Evolutionary conservation across 495 filamentous ascomycete species (phyloP).

Genomic region (Hypomontagnella monticulosa): DNA sequence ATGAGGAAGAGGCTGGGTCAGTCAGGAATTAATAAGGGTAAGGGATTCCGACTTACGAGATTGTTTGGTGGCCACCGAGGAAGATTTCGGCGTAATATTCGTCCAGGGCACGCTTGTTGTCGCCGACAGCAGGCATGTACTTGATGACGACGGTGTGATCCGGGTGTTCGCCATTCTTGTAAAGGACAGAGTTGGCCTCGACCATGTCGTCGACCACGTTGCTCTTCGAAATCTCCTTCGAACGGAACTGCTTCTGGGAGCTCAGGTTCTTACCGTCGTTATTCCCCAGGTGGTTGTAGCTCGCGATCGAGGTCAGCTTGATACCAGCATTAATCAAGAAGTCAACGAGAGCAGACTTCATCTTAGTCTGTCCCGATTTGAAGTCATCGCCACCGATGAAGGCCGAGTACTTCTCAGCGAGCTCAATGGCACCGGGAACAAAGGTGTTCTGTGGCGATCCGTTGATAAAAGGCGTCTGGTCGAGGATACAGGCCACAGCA

Average conservation of each 20-base stretch:
- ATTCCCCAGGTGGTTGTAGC: slow-evolving; percentile 99
- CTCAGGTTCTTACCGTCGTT: slow-evolving; percentile 99
- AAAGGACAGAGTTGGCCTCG: slow-evolving; percentile 89
- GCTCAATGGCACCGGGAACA: slow-evolving; percentile 87
- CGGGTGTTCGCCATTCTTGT: slow-evolving; percentile 86
- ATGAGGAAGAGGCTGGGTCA: slow-evolving; percentile 9
- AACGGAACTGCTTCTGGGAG: slow-evolving; percentile 97
- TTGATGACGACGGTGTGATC: slow-evolving; percentile 94
- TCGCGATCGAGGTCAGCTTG: slow-evolving; percentile 98
- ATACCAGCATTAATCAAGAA: slow-evolving; percentile 99
- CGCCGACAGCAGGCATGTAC: slow-evolving; percentile 99
- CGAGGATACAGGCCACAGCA: slow-evolving; percentile 91
- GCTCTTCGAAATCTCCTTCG: slow-evolving; percentile 99
- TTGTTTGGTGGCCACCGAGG: slow-evolving; percentile 97
- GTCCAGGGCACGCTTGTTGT: slow-evolving; percentile 98
- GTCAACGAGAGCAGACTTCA: slow-evolving; percentile 98
- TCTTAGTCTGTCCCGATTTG: slow-evolving; percentile 99
- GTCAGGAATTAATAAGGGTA: neutral
- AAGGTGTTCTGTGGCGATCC: slow-evolving; percentile 99
- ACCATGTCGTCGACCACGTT: slow-evolving; percentile 99
- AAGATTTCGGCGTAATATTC: slow-evolving; percentile 99
- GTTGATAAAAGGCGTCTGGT: slow-evolving; percentile 96
- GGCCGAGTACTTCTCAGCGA: slow-evolving; percentile 86
- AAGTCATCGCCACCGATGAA: slow-evolving; percentile 99
- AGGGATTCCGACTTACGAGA: slow-evolving; percentile 64